phyloP scores from a whole-genome alignment of 2,329 filamentous ascomycete genomes.

The Cordyceps cateniannulata region DNA sequence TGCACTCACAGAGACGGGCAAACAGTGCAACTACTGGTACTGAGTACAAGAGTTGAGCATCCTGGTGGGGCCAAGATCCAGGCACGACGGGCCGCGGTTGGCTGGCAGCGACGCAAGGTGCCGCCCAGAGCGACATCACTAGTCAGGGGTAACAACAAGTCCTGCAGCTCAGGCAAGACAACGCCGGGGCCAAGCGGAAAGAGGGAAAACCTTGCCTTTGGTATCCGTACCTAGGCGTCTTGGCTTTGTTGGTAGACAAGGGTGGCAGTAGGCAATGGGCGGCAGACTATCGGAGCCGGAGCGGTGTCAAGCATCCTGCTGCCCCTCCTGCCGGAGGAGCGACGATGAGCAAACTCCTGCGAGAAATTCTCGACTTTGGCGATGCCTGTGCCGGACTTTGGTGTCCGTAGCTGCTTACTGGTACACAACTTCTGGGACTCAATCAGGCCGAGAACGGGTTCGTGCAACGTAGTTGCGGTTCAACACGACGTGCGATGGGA shows the following conservation, averaged over 20 bases:
- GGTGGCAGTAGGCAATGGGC: not conserved
- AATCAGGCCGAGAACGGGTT: too few relatives aligned
- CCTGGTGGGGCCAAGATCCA: not conserved
- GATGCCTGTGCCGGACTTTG: too few relatives aligned
- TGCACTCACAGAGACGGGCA: not conserved
- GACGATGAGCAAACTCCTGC: too few relatives aligned
- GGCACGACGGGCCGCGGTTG: not conserved
- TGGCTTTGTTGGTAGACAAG: not conserved
- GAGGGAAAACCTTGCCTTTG: slow-evolving; percentile 1
- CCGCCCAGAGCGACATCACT: not conserved
- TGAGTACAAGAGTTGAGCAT: not conserved
- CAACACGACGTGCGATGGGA: too few relatives aligned
- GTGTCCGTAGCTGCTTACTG: too few relatives aligned
- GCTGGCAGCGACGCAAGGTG: not conserved
- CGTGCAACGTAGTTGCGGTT: too few relatives aligned
- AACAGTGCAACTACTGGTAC: not conserved
- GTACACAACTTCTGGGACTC: too few relatives aligned
- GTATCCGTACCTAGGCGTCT: not conserved
- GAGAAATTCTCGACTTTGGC: too few relatives aligned
- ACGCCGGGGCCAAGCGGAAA: not conserved
- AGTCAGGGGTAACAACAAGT: slow-evolving; percentile 3
- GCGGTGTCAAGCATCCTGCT: too few relatives aligned
- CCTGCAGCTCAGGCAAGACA: not conserved
- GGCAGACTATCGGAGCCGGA: not conserved
- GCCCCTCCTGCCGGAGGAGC: too few relatives aligned